Evolutionary conservation across 1,284 basidiomycete genomes (phyloP), one percentile per base, ranked within the genome.

Genomic region (Chalciporus sp.): DNA sequence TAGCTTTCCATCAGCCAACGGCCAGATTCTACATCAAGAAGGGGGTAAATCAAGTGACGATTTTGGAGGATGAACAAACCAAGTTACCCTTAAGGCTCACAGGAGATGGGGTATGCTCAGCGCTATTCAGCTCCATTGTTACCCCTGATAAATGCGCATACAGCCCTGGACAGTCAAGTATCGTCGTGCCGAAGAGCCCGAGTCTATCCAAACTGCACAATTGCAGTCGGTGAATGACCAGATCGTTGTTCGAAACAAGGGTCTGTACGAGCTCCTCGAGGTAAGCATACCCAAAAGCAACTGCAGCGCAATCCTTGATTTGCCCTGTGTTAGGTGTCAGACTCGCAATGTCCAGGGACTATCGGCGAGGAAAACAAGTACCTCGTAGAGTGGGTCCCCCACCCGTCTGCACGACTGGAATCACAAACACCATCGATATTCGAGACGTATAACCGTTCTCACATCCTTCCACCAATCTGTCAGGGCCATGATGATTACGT

Each of bases 121-220:
- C 31, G 33, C 37, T 40, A 20, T 35, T 39, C 49, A 42, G 28
- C 60, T 39, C 58, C 44, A 0, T 44, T 16, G 5, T 23, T 17
- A 14, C 7, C 49, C 9, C 12, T 57, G 37, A 51, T 56, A 14
- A 23, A 20, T 49, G 41, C 43, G 27, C 44, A 16, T 7, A 17
- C 10, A 95, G 89, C 92, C 94, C 4, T 97, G 94, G 96, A 77
- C 75, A 20, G 71, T 98, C 51, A 84, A 82, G 58, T 98, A 96
- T 73, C 80, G 81, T 31, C 78, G 77, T 39, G 70, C 74, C 33
- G 83, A 81, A 44, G 73, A 76, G n/a, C 75, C 78, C 2, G 76
- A 79, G 42, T 66, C 73, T 26, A 62, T 76, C 4, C 71, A 79
- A 31, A 76, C 76, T 2, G 77, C 75, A 5, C 76, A 69, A 12